Base-by-base conservation (phyloP, 345 rosid genomes). In the Citrus inodora region DNA sequence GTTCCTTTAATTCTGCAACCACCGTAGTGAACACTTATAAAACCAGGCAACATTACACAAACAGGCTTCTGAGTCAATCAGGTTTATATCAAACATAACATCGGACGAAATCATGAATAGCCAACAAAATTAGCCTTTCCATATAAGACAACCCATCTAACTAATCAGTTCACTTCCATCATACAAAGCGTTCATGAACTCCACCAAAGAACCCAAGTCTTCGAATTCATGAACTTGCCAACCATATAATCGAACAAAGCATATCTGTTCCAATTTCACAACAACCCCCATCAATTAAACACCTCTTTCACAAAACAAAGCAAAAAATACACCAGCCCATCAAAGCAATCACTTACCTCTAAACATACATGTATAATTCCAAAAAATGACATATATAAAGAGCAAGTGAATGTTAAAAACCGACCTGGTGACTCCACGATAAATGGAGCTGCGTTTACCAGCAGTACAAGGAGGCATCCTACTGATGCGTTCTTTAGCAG, bases 381-480 rank as follows among this genome's bases (percentile, higher is more conserved):
- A 2, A 64, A 61, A 24, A 5, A 71, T 0, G 28, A 78, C 67
- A 66, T 35, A 42, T 17, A 51, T 17, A 48, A 30, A 33, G 28
- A 53, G 65, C n/a, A 64, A 25, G 46, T 10, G 14, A 63, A 30
- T 1, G 32, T 10, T 38, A 4, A 70, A 8, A 17, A 38, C 46
- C 63, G 71, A 94, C 99, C 98, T 94, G 83, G 99, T 96, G 83
- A 96, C 99, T 61, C 99, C 99, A 5, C 99, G 97, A 87, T 96
- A 96, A 77, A 96, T 96, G 67, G 99, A 96, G 79, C 99, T 96
- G 82, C 99, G 95, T 89, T 96, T 96, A 16, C 99, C 99, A 59
- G 98, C 98, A 0, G 99, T 94, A 19, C 97, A 91, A 65, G 98
- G 99, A 66, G 97, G 97, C 99, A 96, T 94, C 82, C 93, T 92